Base-by-base conservation (phyloP, 208 protist species). In the Leishmania turanica region DNA sequence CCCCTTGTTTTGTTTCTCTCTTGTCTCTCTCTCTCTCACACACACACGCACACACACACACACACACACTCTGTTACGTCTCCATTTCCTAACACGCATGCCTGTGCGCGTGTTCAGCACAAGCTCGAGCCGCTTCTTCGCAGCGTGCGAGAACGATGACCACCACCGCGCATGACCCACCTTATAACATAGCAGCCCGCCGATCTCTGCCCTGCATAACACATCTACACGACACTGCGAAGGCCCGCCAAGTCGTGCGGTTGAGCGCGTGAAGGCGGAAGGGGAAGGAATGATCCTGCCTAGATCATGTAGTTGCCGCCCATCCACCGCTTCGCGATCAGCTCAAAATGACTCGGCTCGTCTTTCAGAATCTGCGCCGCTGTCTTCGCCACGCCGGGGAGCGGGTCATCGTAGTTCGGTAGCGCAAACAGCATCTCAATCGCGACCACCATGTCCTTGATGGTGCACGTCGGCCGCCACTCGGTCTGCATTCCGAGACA, bases 401-500 rank as follows among this genome's bases (percentile, higher is more conserved):
- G 89, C 21, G 92, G 92, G 74, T 98, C 94, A 24, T 97, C 93
- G 34, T 85, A 89, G 84, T 93, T 97, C 1, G 95, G 95, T 58
- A 91, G 84, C 54, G 81, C 77, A 75, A 98, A 97, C 31, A 98
- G 87, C 79, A 94, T 80, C 78, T 97, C 90, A 51, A 98, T 87
- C 68, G 89, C 87, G 37, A 97, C 83, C 56, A 98, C 90, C 68
- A 98, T 81, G 70, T 95, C 91, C 24, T 83, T 81, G 13, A 98
- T 81, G 40, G 87, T 92, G 74, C 94, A 88, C 9, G 88, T 87
- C 27, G 93, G 93, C 27, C 80, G 85, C 94, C 95, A 98, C 51
- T 97, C 89, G 21, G 85, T 90, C 75, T 96, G 92, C 58, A 98
- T 85, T 11, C 94, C 94, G 47, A 97, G 85, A 75, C 95, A 98